phyloP scores from a whole-genome alignment of 306 rosid species.

The Cicer bijugum region DNA sequence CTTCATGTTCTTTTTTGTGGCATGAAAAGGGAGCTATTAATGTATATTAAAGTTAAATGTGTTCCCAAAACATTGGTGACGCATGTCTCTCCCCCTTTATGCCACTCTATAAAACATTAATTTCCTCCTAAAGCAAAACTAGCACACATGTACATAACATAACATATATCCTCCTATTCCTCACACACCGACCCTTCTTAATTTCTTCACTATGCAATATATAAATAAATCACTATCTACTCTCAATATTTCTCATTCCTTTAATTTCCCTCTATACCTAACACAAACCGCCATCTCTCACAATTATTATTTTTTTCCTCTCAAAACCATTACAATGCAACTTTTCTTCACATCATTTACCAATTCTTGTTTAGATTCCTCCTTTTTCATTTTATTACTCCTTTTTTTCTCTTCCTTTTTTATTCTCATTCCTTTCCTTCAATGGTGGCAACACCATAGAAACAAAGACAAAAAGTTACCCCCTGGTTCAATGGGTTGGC shows the following conservation, averaged over 20 bases:
- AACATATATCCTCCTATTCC: neutral
- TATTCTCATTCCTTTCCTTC: slow-evolving; percentile 50
- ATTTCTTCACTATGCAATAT: slow-evolving; percentile 7
- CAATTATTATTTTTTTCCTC: neutral
- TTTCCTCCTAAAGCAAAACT: slow-evolving; percentile 6
- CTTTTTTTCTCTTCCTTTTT: slow-evolving; percentile 37
- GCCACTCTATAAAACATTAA: slow-evolving; percentile 50
- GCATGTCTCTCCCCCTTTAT: slow-evolving; percentile 51
- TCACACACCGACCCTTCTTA: slow-evolving; percentile 13
- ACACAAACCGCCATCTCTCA: neutral
- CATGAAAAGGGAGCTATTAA: neutral
- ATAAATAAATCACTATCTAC: slow-evolving; percentile 22
- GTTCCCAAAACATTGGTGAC: slow-evolving; percentile 48
- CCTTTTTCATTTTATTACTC: neutral
- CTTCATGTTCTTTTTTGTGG: slow-evolving; percentile 4
- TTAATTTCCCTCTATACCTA: neutral
- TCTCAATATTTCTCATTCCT: neutral
- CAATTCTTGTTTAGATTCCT: neutral
- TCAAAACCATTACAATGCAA: slow-evolving; percentile 45
- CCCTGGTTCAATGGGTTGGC: slow-evolving; percentile 97
- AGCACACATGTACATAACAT: neutral
- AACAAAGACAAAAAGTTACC: slow-evolving; percentile 57
- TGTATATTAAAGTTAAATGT: slow-evolving; percentile 35
- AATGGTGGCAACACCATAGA: slow-evolving; percentile 51
- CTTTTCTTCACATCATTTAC: slow-evolving; percentile 28